phyloP scores from a whole-genome alignment of 176 grass and related monocot species.

The Cymbopogon citratus region DNA sequence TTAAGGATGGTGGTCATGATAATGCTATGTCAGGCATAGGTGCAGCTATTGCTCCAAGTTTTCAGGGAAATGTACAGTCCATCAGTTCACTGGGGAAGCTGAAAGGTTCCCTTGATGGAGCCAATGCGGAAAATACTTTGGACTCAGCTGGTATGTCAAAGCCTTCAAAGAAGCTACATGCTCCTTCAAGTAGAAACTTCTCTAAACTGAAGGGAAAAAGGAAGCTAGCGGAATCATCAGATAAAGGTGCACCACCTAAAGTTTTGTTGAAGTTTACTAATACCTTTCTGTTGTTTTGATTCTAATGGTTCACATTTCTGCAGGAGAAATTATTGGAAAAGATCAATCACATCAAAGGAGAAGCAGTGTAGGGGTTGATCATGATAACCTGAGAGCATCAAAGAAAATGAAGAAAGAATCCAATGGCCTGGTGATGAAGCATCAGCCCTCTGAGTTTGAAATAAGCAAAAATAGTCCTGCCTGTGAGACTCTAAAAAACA shows the following conservation, averaged over 20 bases:
- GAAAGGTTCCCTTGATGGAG: conserved; percentile 37
- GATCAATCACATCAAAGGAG: conserved; percentile 30
- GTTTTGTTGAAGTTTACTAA: conserved; percentile 9
- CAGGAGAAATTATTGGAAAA: conserved; percentile 44
- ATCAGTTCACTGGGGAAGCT: conserved; percentile 18
- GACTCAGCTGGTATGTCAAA: conserved; percentile 21
- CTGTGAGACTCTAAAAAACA: conserved; percentile 30
- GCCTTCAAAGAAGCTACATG: conserved; percentile 35
- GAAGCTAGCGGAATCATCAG: conserved; percentile 23
- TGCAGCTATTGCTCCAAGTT: conserved; percentile 13
- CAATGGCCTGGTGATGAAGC: conserved; percentile 10
- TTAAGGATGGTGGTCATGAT: conserved; percentile 30
- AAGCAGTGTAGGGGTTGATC: conserved; percentile 25
- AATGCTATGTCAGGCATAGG: conserved; percentile 21
- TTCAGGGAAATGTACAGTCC: conserved; percentile 23
- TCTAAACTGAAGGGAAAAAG: conserved; percentile 43
- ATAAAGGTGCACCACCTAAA: conserved; percentile 35
- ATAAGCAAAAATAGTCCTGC: conserved; percentile 29
- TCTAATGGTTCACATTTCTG: conserved; percentile 23
- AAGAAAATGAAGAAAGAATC: conserved; percentile 55
- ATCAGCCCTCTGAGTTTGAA: conserved; percentile 29
- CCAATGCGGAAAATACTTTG: conserved; percentile 26
- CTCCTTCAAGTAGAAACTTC: conserved; percentile 34
- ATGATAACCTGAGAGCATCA: conserved; percentile 34
- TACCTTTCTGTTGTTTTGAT: conserved; percentile 10